These are phyloP conservation scores for Teratosphaeriaceae sp. DNA, from an alignment of 2,329 filamentous ascomycete genomes.

Conservation along the genomic window DNA sequence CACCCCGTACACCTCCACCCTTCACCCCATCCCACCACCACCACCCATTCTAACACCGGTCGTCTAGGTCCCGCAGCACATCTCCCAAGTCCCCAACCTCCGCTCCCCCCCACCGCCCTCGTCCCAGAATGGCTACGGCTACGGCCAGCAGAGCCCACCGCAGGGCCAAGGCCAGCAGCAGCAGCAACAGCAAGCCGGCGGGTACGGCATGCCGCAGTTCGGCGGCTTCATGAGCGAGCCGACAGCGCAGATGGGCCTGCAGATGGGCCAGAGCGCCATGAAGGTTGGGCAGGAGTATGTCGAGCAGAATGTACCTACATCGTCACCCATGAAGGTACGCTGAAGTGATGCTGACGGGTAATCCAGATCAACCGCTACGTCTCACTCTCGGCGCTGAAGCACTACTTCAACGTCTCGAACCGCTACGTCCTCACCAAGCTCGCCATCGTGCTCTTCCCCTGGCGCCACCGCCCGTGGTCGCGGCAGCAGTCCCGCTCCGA, in stretches of 20 bases:
- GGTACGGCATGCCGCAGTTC: slow-evolving; percentile 42
- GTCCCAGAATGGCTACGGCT: slow-evolving; percentile 65
- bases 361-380: slow-evolving; percentile 77
- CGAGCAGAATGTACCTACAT: slow-evolving; percentile 83
- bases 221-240: slow-evolving; percentile 90
- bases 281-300: slow-evolving; percentile 89
- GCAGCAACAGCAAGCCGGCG: slow-evolving; percentile 27
- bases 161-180: slow-evolving; percentile 54
- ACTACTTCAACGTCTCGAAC: slow-evolving; percentile 99
- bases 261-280: slow-evolving; percentile 87
- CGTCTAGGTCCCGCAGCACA: slow-evolving; percentile 75
- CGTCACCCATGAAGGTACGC: too few relatives aligned
- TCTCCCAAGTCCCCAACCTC: slow-evolving; percentile 94
- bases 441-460: slow-evolving; percentile 89
- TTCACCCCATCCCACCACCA: slow-evolving; percentile 56
- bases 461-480: slow-evolving; percentile 96
- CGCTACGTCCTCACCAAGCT: slow-evolving; percentile 93
- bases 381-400: slow-evolving; percentile 87
- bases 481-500: slow-evolving; percentile 88
- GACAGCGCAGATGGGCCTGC: slow-evolving; percentile 87
- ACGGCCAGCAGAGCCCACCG: slow-evolving; percentile 41
- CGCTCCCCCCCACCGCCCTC: slow-evolving; percentile 83
- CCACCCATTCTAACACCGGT: background rate
- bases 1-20: slow-evolving; percentile 91
- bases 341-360: too few relatives aligned